phyloP scores from a whole-genome alignment of 768 basidiomycete species.

The Tricholoma furcatifolium region DNA sequence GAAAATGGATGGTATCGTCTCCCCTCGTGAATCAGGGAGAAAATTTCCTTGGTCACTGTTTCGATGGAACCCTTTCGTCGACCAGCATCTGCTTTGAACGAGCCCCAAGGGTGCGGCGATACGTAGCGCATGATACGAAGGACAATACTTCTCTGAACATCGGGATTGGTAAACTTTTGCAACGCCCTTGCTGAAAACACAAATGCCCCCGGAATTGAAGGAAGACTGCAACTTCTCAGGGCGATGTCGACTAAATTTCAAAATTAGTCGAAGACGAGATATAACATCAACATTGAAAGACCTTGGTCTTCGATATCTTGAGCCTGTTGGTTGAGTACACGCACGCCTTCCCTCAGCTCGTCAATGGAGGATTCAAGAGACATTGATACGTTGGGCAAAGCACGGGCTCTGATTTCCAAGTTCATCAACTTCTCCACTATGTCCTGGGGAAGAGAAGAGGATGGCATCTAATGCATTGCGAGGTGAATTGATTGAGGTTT shows the following conservation, averaged over 20 bases:
- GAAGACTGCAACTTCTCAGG: constrained; percentile 33
- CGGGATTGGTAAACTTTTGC: constrained; percentile 28
- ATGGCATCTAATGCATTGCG: not conserved
- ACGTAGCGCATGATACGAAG: constrained; percentile 64
- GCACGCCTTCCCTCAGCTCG: constrained; percentile 37
- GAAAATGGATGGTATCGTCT: constrained; percentile 36
- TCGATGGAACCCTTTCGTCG: constrained; percentile 46
- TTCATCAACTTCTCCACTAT: constrained; percentile 30
- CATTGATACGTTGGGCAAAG: constrained; percentile 29
- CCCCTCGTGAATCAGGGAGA: constrained; percentile 31
- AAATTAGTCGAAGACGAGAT: constrained; percentile 8
- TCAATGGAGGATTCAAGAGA: constrained; percentile 30
- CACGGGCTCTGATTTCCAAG: constrained; percentile 29
- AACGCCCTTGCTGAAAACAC: constrained; percentile 40
- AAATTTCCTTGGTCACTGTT: constrained; percentile 49
- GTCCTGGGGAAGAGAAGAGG: constrained; percentile 24
- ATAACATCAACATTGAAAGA: constrained; percentile 15
- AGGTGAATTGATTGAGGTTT: not conserved
- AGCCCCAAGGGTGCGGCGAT: constrained; percentile 79
- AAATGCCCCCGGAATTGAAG: constrained; percentile 51
- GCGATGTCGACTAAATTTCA: constrained; percentile 38
- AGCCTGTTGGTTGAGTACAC: constrained; percentile 31
- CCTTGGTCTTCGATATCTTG: constrained; percentile 48
- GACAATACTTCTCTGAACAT: constrained; percentile 41
- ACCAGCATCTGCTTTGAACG: constrained; percentile 56